A percentile compares a stretch with the other conserved stretches of the same genome.
Evolutionary conservation across 495 filamentous ascomycete genomes (phyloP).

Genomic region (Neurospora sp.): DNA sequence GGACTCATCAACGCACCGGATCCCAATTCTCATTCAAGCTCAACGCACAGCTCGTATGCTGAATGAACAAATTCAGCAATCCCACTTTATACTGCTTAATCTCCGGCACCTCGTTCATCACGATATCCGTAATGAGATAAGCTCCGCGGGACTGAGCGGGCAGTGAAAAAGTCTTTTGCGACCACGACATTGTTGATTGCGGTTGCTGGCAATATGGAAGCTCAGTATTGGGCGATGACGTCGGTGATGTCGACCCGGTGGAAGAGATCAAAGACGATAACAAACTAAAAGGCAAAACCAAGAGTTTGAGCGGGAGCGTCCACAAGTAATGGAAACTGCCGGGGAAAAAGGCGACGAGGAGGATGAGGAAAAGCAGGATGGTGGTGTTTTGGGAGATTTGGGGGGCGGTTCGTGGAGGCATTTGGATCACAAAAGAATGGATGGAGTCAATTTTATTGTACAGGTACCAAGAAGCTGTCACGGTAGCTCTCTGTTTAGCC

Average conservation of each 20-base stretch:
- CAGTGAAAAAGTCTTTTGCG: slow-evolving; percentile 70
- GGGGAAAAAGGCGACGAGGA: slow-evolving; percentile 48
- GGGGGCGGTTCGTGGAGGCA: neutral
- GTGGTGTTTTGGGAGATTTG: slow-evolving; percentile 19
- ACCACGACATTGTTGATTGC: slow-evolving; percentile 53
- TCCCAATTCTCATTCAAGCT: slow-evolving; percentile 88
- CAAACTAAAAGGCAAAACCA: slow-evolving; percentile 10
- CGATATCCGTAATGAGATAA: slow-evolving; percentile 77
- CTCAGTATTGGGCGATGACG: neutral
- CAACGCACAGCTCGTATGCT: slow-evolving; percentile 82
- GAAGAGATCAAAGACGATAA: slow-evolving; percentile 5
- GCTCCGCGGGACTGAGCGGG: slow-evolving; percentile 65
- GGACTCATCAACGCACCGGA: slow-evolving; percentile 46
- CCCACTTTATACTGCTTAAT: slow-evolving; percentile 72
- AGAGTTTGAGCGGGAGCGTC: slow-evolving; percentile 29
- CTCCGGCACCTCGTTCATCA: slow-evolving; percentile 61
- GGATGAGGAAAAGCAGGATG: slow-evolving; percentile 36
- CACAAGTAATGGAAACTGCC: slow-evolving; percentile 40
- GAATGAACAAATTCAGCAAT: slow-evolving; percentile 77
- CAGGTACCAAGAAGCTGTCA: neutral
- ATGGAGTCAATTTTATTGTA: neutral
- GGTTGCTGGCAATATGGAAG: slow-evolving; percentile 6
- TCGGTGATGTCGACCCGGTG: neutral
- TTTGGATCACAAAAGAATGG: neutral
- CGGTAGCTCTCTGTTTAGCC: neutral